Evolutionary conservation across 306 rosid species (phyloP), one percentile per base, ranked within the genome.

Genomic region (Malus domestica): DNA sequence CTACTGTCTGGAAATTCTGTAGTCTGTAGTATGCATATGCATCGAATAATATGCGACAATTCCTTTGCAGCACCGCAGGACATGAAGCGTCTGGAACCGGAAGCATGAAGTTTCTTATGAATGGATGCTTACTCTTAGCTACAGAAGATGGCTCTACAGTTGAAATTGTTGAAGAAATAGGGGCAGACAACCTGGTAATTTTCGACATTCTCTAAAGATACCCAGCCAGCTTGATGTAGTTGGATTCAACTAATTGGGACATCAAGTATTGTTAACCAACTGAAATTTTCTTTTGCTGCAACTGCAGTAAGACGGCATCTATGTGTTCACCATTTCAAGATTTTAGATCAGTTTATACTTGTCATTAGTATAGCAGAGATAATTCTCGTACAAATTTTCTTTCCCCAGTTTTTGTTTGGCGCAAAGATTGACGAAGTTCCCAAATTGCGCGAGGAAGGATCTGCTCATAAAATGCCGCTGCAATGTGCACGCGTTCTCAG

Each of bases 51-150:
- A 77, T 77, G 71, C 77, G 73, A 77, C 78, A 59, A 68, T 33
- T 83, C 73, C 73, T 79, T 30, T 86, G 75, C 77, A 90, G 96
- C 86, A 86, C 96, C 29, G 89, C 93, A 78, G 91, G 96, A 79
- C 85, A 85, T 70, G 96, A 86, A 86, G 93, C 93, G 29, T 88
- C 91, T 42, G 89, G 93, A 82, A 90, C 96, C 29, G 89, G 91
- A 49, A 85, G 87, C 87, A 90, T 90, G 96, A 90, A 90, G 74
- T 88, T 90, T 81, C 80, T 86, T 71, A 90, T 90, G 96, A 90
- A 90, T 71, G 96, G 96, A 32, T 86, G 90, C 55, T 73, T 90
- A 80, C 92, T 90, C 74, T 85, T 90, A 79, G 96, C 88, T 63
- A 90, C 96, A 27, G 87, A 76, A 63, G 96, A 90, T 87, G 93